These are phyloP conservation scores for Leptographium radiaticola DNA, from an alignment of 2,329 filamentous ascomycete species.

Conservation along the genomic window DNA sequence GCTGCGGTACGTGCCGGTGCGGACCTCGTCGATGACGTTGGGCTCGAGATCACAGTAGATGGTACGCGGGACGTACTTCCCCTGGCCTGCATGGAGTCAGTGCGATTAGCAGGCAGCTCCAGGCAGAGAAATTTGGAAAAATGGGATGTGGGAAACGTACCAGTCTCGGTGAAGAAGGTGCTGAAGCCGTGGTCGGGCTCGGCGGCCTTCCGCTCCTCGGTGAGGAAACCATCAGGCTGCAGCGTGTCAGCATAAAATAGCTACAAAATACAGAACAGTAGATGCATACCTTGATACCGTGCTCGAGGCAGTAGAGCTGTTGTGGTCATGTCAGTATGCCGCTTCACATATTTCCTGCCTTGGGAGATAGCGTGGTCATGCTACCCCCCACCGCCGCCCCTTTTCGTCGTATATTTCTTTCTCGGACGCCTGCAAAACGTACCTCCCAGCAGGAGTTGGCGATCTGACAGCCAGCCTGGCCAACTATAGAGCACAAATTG, in stretches of 20 bases:
- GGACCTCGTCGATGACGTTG: constrained; percentile 98
- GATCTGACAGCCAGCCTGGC: constrained; percentile 99
- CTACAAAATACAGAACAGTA: constrained; percentile 6
- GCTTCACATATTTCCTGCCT: not conserved
- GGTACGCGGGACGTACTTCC: constrained; percentile 96
- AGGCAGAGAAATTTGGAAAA: not conserved
- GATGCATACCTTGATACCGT: constrained; percentile 86
- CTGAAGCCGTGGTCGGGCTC: constrained; percentile 96
- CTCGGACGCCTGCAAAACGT: constrained; percentile 24
- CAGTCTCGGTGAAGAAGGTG: constrained; percentile 99
- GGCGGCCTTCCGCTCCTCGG: constrained; percentile 88
- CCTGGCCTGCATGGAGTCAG: constrained; percentile 53
- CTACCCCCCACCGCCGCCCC: not conserved
- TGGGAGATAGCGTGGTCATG: not conserved
- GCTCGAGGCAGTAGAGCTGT: constrained; percentile 99
- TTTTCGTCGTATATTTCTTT: not conserved
- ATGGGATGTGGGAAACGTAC: constrained; percentile 36
- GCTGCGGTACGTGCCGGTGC: constrained; percentile 88
- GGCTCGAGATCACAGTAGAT: constrained; percentile 99
- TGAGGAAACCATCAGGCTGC: constrained; percentile 96
- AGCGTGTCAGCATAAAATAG: constrained; percentile 17
- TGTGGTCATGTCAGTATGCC: constrained; percentile 6
- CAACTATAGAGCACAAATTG: constrained; percentile 53
- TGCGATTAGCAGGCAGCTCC: not conserved
- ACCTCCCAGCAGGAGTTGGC: constrained; percentile 99